Evolutionary conservation across 2,329 filamentous ascomycete species (phyloP).

Genomic region (Claviceps purpurea): DNA sequence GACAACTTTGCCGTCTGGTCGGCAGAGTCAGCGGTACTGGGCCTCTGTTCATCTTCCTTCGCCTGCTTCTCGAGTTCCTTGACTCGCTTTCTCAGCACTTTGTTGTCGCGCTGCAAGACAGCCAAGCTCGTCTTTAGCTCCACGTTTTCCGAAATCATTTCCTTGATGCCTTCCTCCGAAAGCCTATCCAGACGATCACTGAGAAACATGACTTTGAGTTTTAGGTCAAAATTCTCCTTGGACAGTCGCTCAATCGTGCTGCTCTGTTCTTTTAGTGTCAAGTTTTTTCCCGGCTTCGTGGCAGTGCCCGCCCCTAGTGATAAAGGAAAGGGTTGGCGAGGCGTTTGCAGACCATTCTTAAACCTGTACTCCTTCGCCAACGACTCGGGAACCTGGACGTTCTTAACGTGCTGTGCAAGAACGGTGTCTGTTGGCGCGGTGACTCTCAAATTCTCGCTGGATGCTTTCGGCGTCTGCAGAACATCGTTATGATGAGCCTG

Average conservation of each 20-base stretch:
- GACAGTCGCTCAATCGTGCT: conserved; percentile 91
- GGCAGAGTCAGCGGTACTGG: conserved; percentile 48
- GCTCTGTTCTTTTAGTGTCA: conserved; percentile 94
- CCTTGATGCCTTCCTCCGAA: conserved; percentile 91
- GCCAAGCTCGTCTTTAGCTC: conserved; percentile 84
- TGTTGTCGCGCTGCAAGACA: conserved; percentile 82
- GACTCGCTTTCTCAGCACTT: conserved; percentile 63
- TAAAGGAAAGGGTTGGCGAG: conserved; percentile 35
- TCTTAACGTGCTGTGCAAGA: conserved; percentile 75
- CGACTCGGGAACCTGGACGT: conserved; percentile 82
- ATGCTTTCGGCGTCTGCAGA: conserved; percentile 58
- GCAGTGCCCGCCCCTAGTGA: conserved; percentile 28
- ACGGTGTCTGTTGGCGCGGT: conserved; percentile 72
- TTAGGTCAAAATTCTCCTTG: conserved; percentile 96
- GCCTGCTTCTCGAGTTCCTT: conserved; percentile 78
- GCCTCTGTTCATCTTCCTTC: conserved; percentile 49
- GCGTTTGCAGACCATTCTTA: conserved; percentile 52
- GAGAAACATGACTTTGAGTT: conserved; percentile 94
- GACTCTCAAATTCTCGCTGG: conserved; percentile 31
- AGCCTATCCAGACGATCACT: conserved; percentile 86
- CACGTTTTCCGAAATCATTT: conserved; percentile 96
- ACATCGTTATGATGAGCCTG: conserved; percentile 26
- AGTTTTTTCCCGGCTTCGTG: conserved; percentile 46
- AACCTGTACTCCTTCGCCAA: conserved; percentile 75
- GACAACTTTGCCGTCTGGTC: conserved; percentile 43